phyloP scores from a whole-genome alignment of 2,329 filamentous ascomycete genomes.

The Venturiaceae sp. region DNA sequence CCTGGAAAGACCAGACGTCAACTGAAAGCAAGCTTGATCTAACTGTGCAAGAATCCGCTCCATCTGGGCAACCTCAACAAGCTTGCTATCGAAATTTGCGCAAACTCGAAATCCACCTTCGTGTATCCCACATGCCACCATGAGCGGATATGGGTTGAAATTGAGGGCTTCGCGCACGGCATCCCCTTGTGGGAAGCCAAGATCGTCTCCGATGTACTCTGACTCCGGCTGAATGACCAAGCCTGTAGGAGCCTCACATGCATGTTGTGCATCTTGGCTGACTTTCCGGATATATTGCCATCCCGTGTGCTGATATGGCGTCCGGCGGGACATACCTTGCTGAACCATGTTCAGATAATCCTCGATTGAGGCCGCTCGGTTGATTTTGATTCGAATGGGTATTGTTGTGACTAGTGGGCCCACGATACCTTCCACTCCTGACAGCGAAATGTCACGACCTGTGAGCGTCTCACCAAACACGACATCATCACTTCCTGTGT shows the following conservation, averaged over 20 bases:
- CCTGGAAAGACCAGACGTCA: slow-evolving; percentile 40
- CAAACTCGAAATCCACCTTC: slow-evolving; percentile 47
- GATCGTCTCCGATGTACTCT: slow-evolving; percentile 13
- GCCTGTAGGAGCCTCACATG: slow-evolving; percentile 23
- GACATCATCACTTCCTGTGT: slow-evolving; percentile 42
- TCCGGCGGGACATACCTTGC: slow-evolving; percentile 44
- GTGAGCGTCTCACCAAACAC: slow-evolving; percentile 53
- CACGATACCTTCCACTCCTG: slow-evolving; percentile 43
- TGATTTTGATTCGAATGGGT: slow-evolving; percentile 42
- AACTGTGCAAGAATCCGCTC: slow-evolving; percentile 44
- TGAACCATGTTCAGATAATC: slow-evolving; percentile 50
- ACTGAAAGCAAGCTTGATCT: slow-evolving; percentile 37
- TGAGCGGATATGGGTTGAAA: slow-evolving; percentile 50
- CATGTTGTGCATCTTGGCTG: slow-evolving; percentile 22
- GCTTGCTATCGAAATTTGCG: slow-evolving; percentile 56
- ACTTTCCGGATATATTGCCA: slow-evolving; percentile 47
- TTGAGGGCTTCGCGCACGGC: slow-evolving; percentile 50
- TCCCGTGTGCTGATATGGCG: slow-evolving; percentile 56
- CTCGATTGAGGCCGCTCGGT: slow-evolving; percentile 30
- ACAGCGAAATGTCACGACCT: slow-evolving; percentile 38
- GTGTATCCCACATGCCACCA: slow-evolving; percentile 54
- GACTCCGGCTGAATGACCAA: slow-evolving; percentile 27
- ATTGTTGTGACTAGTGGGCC: slow-evolving; percentile 54
- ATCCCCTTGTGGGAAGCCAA: slow-evolving; percentile 36
- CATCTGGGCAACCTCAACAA: slow-evolving; percentile 42